Evolutionary conservation across 169 alveolate species (phyloP), one percentile per base, ranked within the genome.

Genomic region (Babesia bigemina): DNA sequence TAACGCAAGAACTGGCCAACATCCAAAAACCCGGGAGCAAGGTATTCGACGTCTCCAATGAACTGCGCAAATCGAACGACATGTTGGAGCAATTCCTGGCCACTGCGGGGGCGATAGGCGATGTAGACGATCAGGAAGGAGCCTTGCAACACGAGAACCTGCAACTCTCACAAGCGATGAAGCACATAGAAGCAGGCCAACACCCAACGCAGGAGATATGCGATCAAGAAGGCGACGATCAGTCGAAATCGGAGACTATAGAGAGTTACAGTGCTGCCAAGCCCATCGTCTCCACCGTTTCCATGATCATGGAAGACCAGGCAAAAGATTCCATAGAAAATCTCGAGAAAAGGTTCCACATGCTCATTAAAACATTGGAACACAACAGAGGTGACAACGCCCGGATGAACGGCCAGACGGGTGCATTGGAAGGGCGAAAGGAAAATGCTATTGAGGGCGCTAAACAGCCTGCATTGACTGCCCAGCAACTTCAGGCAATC

Each of bases 41-140:
- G 52, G 74, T 75, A 10, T 62, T 75, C 63, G 85, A 75, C 22
- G 69, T 75, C 24, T 75, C 85, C 0, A 42, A 75, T 52, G 86
- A 76, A 13, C 63, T 76, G 14, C 52, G 59, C 2, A 52, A 62
- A 17, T 76, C 86, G 3, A 76, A 76, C 56, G 86, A 76, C 49
- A 63, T 76, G 70, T 49, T 76, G 16, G 86, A 76, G 65, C 16
- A 28, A 4, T 76, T 45, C 24, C 21, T 76, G 44, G 28, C 78
- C 19, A 36, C 36, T 21, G 24, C 70, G 63, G 42, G 26, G 36
- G 7, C 28, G 19, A 49, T 22, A 12, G 65, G 61, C 26, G 29
- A 50, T 16, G 55, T 16, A n/a, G 28, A 47, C 39, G 60, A 49
- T 12, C 47, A 8, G 22, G 45, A 24, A 1, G 62, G 52, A 17